Base-by-base conservation (phyloP, 2,329 filamentous ascomycete genomes). In the Epichloe gansuensis region DNA sequence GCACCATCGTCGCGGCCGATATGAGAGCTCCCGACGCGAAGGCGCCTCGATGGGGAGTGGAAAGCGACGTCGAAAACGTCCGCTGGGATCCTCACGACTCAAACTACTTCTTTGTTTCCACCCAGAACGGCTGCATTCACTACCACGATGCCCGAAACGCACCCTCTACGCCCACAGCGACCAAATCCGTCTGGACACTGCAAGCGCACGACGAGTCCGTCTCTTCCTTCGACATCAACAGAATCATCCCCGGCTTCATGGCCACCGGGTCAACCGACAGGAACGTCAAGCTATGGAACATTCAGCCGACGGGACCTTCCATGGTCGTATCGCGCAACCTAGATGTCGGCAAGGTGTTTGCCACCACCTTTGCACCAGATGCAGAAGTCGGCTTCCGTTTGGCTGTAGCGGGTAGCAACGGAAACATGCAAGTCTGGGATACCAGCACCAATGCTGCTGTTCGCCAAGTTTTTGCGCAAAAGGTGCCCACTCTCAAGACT, bases 281-380 rank as follows among this genome's bases (percentile, higher is more conserved):
- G 74, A 87, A 85, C 5, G 89, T 97, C 61, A 98, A 98, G 76
- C 76, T 98, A 53, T 98, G 93, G 93, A 95, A 95, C 69, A 82
- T 96, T 53, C 79, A 85, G 60, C 69, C 84, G 12, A 79, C 80
- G 41, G 89, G 89, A 2, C 93, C 93, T 1, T 87, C 82, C 55
- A 87, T 98, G 80, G 89, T 98, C 1, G 87, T 94, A 5, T 87
- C 87, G 27, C 83, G 93, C 59, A 91, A 97, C 67, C 74, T 97
- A 45, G 93, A 94, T 51, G 87, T 98, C 17, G 93, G 93, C 54
- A 94, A 91, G 70, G 86, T 98, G 39, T 98, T 98, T 69, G 88
- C 88, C 11, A 86, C 90, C 2, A 80, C 78, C 6, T 98, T 97
- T 67, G 93, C 87, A 4, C 91, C 93, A 1, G 93, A 98, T 65